These are phyloP conservation scores for Rhizophagus clarus DNA, from an alignment of 192 early-diverging fungal species.

Conservation along the genomic window DNA sequence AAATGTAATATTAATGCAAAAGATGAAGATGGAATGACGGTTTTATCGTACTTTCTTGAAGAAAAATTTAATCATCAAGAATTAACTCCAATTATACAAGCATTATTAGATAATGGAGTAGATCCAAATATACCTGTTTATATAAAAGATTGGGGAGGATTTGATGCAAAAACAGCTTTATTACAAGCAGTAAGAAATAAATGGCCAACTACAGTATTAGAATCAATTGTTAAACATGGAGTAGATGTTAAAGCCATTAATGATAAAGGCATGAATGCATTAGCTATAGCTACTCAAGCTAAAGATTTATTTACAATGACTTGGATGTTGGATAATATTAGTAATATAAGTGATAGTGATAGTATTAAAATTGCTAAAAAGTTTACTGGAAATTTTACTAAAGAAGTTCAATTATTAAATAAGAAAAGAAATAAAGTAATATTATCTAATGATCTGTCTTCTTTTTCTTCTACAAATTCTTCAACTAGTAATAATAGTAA, in stretches of 20 bases:
- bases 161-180: background rate
- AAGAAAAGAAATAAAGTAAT: background rate
- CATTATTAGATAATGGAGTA: background rate
- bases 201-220: background rate
- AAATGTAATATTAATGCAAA: constrained; percentile 5
- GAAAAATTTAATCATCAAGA: background rate
- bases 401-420: background rate
- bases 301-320: background rate
- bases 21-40: background rate
- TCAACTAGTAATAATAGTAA: too few relatives aligned
- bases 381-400: background rate
- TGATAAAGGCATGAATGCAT: background rate
- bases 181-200: background rate
- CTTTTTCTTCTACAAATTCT: too few relatives aligned
- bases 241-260: background rate
- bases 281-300: background rate
- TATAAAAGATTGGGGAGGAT: background rate
- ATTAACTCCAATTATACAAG: background rate
- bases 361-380: background rate
- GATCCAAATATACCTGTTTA: constrained; percentile 1
- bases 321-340: background rate
- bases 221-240: background rate
- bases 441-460: background rate
- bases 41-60: background rate
- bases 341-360: background rate